Evolutionary conservation across 2,329 filamentous ascomycete species (phyloP).

Genomic region (Elsinoe necatrix): DNA sequence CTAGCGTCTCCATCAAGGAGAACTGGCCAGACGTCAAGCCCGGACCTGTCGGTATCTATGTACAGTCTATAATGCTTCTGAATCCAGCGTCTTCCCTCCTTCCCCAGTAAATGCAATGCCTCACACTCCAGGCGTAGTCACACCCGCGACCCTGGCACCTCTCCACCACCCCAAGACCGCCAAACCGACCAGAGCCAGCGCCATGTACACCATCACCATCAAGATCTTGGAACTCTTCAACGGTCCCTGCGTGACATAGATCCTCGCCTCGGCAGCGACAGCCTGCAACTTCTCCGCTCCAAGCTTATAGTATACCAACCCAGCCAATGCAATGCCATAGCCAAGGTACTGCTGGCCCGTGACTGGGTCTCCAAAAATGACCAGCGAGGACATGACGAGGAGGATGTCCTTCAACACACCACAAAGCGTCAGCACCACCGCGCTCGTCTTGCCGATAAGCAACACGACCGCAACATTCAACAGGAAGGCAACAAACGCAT

Average conservation of each 20-base stretch:
- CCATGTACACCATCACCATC: background rate
- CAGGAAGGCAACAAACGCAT: constrained; percentile 69
- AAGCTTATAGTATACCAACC: constrained; percentile 81
- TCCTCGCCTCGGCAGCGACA: background rate
- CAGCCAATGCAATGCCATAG: constrained; percentile 69
- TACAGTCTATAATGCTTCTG: background rate
- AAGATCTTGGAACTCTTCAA: background rate
- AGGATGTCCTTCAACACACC: constrained; percentile 84
- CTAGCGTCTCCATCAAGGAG: background rate
- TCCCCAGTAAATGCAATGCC: background rate
- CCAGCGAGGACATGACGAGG: constrained; percentile 68
- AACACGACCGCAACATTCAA: constrained; percentile 82
- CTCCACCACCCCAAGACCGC: background rate
- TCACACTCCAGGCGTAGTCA: background rate
- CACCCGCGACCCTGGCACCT: background rate
- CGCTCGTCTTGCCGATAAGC: constrained; percentile 82
- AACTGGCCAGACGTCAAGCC: background rate
- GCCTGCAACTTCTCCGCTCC: constrained; percentile 72
- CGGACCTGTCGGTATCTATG: background rate
- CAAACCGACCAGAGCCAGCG: background rate
- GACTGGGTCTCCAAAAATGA: constrained; percentile 72
- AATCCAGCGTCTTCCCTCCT: background rate
- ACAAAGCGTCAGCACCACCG: constrained; percentile 76
- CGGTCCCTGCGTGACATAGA: background rate
- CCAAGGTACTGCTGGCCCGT: constrained; percentile 71